phyloP scores from a whole-genome alignment of 2,329 filamentous ascomycete species.

The Onygenales sp. region DNA sequence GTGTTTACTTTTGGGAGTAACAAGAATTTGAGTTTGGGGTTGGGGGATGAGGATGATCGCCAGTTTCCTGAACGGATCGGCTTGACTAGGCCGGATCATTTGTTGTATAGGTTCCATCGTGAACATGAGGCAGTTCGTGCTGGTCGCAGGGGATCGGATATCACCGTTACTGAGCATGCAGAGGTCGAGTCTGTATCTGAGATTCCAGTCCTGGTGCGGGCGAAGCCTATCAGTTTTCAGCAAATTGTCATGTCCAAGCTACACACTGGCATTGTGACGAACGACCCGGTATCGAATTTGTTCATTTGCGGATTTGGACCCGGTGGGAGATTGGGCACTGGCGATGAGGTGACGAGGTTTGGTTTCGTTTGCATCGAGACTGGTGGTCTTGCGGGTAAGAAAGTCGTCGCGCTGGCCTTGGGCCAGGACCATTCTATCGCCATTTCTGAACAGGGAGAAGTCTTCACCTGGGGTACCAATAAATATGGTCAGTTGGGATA shows the following conservation, averaged over 20 bases:
- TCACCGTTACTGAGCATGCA: constrained; percentile 8
- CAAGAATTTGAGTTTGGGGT: constrained; percentile 83
- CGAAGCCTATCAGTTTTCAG: constrained; percentile 63
- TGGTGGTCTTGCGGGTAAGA: constrained; percentile 62
- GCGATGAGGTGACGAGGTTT: constrained; percentile 83
- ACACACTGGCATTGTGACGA: constrained; percentile 79
- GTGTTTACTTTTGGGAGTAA: constrained; percentile 93
- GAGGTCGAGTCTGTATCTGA: constrained; percentile 38
- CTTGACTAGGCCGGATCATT: constrained; percentile 65
- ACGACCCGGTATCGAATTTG: constrained; percentile 78
- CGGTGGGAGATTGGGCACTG: constrained; percentile 78
- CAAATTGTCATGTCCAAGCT: constrained; percentile 85
- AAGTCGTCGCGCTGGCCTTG: constrained; percentile 66
- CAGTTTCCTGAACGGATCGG: constrained; percentile 82
- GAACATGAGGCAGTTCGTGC: constrained; percentile 47
- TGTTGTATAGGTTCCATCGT: constrained; percentile 63
- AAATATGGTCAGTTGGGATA: constrained; percentile 80
- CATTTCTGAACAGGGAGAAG: constrained; percentile 73
- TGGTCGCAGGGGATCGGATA: constrained; percentile 16
- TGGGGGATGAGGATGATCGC: constrained; percentile 91
- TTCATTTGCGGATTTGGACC: constrained; percentile 89
- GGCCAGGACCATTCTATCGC: constrained; percentile 89
- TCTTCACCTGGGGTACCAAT: constrained; percentile 93
- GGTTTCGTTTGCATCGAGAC: constrained; percentile 73
- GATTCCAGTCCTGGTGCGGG: constrained; percentile 63